phyloP scores from a whole-genome alignment of 129 eudicot genomes.

The Helianthus tuberosus region DNA sequence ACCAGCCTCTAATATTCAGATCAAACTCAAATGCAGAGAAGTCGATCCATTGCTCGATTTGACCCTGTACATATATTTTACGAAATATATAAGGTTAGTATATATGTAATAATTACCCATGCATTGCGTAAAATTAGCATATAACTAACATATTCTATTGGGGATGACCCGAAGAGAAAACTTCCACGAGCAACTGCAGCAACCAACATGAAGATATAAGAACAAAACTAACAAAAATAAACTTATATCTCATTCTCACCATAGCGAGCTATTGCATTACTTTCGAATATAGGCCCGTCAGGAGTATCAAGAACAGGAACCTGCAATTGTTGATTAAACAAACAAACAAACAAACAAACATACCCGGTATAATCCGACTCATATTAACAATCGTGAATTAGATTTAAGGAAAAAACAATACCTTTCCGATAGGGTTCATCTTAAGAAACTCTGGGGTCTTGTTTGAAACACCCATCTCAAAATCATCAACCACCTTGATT shows the following conservation, averaged over 20 bases:
- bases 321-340: slow-evolving; percentile 9
- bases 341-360: too few relatives aligned
- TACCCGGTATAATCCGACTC: too few relatives aligned
- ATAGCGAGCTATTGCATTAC: slow-evolving; percentile 89
- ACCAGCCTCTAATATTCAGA: slow-evolving; percentile 39
- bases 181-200: slow-evolving; percentile 66
- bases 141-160: slow-evolving; percentile 66
- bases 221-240: neutral
- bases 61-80: slow-evolving; percentile 41
- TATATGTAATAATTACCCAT: neutral
- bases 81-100: neutral
- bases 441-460: slow-evolving; percentile 78
- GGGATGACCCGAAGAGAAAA: slow-evolving; percentile 69
- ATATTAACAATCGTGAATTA: too few relatives aligned
- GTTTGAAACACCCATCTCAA: slow-evolving; percentile 82
- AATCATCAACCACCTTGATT: slow-evolving; percentile 55
- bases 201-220: neutral
- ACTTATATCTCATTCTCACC: slow-evolving; percentile 37
- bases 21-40: slow-evolving; percentile 62
- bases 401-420: slow-evolving; percentile 11
- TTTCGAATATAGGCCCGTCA: slow-evolving; percentile 79
- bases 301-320: slow-evolving; percentile 88
- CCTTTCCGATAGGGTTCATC: slow-evolving; percentile 97
- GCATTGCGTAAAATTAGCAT: neutral
- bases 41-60: slow-evolving; percentile 76